Evolutionary conservation across 2,329 filamentous ascomycete genomes (phyloP).

Genomic region (Penicillium sp.): DNA sequence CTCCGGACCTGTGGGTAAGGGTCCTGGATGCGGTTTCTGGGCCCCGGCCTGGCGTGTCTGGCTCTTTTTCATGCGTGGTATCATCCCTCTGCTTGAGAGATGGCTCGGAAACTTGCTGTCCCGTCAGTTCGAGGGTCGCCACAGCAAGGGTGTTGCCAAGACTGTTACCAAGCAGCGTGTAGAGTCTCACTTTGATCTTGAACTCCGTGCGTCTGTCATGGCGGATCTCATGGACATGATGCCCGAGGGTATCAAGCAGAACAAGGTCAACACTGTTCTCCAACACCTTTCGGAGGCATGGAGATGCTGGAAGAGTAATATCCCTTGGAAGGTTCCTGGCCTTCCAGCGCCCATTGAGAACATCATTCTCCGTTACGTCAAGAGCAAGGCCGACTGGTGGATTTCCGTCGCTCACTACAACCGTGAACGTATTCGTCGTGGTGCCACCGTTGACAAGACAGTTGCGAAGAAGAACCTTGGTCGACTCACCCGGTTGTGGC

Average conservation of each 20-base stretch:
- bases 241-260: conserved; percentile 98
- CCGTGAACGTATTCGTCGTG: conserved; percentile 87
- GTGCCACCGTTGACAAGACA: conserved; percentile 96
- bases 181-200: conserved; percentile 94
- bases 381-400: conserved; percentile 99
- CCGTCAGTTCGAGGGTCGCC: conserved; percentile 93
- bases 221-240: conserved; percentile 99
- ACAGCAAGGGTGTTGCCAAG: conserved; percentile 98
- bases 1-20: conserved; percentile 89
- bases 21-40: conserved; percentile 97
- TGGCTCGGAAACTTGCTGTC: conserved; percentile 96
- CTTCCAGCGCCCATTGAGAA: conserved; percentile 95
- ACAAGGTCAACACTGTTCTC: conserved; percentile 95
- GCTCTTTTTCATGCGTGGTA: conserved; percentile 98
- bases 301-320: conserved; percentile 99
- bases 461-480: conserved; percentile 99
- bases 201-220: conserved; percentile 96
- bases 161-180: conserved; percentile 98
- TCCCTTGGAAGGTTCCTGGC: conserved; percentile 97
- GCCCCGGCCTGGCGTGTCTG: conserved; percentile 96
- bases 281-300: conserved; percentile 97
- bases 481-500: conserved; percentile 84
- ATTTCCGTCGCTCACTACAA: conserved; percentile 99
- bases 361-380: conserved; percentile 95
- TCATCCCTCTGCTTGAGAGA: conserved; percentile 88